These are phyloP conservation scores for Vitis rupestris DNA, from an alignment of 164 flowering plant genomes.

Conservation along the genomic window DNA sequence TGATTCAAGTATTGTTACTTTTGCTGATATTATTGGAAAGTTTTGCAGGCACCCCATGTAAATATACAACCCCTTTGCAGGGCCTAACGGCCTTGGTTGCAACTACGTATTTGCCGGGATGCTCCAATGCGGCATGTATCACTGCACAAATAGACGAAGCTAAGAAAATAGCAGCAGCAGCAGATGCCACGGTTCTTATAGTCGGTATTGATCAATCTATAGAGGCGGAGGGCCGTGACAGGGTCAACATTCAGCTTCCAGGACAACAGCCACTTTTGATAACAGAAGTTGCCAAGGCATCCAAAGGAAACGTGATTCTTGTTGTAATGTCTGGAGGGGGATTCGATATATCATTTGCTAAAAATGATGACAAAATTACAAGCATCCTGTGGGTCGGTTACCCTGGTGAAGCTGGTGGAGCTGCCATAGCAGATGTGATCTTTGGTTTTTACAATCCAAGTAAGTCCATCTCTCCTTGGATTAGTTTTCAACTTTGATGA, in stretches of 20 bases:
- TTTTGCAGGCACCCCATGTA: slow-evolving; percentile 74
- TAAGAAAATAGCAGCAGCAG: slow-evolving; percentile 55
- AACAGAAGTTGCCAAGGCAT: slow-evolving; percentile 54
- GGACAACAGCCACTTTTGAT: slow-evolving; percentile 67
- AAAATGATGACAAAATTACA: slow-evolving; percentile 46
- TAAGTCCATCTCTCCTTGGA: slow-evolving; percentile 24
- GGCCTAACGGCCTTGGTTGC: slow-evolving; percentile 57
- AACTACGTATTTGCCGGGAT: slow-evolving; percentile 55
- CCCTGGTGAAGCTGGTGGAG: slow-evolving; percentile 99
- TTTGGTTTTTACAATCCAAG: slow-evolving; percentile 82
- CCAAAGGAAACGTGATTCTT: slow-evolving; percentile 84
- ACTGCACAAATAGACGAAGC: slow-evolving; percentile 56
- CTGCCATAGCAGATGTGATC: slow-evolving; percentile 81
- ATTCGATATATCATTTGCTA: slow-evolving; percentile 72
- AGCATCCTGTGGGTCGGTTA: slow-evolving; percentile 98
- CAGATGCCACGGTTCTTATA: slow-evolving; percentile 79
- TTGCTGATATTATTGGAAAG: too few relatives aligned
- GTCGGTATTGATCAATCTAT: slow-evolving; percentile 77
- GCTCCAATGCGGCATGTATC: slow-evolving; percentile 57
- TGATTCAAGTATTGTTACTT: too few relatives aligned
- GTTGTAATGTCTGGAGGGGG: slow-evolving; percentile 92
- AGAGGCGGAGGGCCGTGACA: slow-evolving; percentile 71
- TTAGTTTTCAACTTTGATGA: not conserved
- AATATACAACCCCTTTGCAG: slow-evolving; percentile 76
- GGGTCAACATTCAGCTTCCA: slow-evolving; percentile 62